Evolutionary conservation across 176 grass and related monocot genomes (phyloP).

Genomic region (Metroxylon sagu): DNA sequence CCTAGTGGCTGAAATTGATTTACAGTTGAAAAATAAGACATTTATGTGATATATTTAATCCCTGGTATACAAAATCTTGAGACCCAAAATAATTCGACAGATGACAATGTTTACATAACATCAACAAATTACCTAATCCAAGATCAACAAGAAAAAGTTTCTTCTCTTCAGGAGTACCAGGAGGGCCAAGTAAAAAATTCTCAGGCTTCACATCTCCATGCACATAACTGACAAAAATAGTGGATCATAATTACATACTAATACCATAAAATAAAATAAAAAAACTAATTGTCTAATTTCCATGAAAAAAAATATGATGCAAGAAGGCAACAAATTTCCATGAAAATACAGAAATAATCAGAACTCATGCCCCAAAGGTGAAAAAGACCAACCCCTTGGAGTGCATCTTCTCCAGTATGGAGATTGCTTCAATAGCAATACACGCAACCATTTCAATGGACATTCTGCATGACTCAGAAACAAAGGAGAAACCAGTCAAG

Average conservation of each 20-base stretch:
- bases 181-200: constrained; percentile 6
- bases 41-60: background rate
- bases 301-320: too few species aligned
- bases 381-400: background rate
- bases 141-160: constrained; percentile 13
- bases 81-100: background rate
- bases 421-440: constrained; percentile 9
- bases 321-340: too few species aligned
- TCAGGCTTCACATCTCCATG: constrained; percentile 14
- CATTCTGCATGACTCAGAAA: constrained; percentile 3
- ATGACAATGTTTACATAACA: background rate
- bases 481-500: background rate
- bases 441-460: constrained; percentile 10
- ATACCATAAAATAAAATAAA: too few species aligned
- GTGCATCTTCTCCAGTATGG: constrained; percentile 8
- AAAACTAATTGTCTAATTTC: too few species aligned
- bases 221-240: background rate
- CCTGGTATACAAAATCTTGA: background rate
- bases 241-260: too few species aligned
- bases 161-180: constrained; percentile 5
- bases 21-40: background rate
- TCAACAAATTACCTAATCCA: background rate
- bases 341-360: background rate
- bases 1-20: background rate
- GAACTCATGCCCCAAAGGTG: background rate